Evolutionary conservation across 169 alveolate species (phyloP).

Genomic region (Plasmodium vinckei): DNA sequence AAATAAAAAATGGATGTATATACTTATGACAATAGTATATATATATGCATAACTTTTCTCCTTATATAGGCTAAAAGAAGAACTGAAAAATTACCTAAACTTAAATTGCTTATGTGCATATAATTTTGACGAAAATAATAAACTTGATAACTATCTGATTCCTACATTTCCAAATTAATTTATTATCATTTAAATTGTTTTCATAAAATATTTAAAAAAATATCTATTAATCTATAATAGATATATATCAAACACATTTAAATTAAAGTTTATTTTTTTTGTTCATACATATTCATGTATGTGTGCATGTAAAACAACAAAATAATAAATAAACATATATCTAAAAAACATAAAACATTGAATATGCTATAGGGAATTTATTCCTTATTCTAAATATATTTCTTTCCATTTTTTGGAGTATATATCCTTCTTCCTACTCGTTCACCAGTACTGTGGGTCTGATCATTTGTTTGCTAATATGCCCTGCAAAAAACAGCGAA

Average conservation of each 20-base stretch:
- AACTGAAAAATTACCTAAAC: conserved; percentile 52
- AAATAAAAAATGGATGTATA: not conserved
- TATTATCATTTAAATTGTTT: no score
- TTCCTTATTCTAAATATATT: no score
- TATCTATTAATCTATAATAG: no score
- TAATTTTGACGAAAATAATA: conserved; percentile 60
- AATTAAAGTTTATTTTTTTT: no score
- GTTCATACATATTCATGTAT: not conserved
- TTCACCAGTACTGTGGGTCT: conserved; percentile 46
- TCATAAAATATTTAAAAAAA: no score
- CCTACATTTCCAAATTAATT: conserved; percentile 61
- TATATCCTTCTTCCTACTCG: conserved; percentile 16
- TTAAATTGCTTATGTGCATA: conserved; percentile 45
- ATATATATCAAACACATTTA: no score
- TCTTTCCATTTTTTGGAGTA: no score
- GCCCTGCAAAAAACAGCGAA: conserved; percentile 22
- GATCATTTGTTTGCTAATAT: conserved; percentile 63
- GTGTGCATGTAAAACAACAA: not conserved
- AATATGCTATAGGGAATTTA: no score
- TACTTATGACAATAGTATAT: not conserved
- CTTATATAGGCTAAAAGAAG: conserved; percentile 46
- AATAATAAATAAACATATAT: no score
- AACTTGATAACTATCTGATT: conserved; percentile 35
- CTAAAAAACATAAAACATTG: no score
- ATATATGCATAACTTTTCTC: not conserved